phyloP scores from a whole-genome alignment of 257 asterid genomes.

The Striga asiatica region DNA sequence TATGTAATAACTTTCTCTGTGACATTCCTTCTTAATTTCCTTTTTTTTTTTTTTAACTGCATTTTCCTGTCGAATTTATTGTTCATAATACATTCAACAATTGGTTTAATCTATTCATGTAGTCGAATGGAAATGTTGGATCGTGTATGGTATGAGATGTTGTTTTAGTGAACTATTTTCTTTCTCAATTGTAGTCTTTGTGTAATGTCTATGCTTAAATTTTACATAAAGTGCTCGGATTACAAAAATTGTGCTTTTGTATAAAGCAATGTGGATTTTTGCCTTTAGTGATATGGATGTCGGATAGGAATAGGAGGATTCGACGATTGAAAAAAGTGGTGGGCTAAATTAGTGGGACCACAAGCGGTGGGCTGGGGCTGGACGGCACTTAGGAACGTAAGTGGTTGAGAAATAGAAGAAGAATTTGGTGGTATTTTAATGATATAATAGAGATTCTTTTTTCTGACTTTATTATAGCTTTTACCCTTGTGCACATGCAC shows the following conservation, averaged over 20 bases:
- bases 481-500: constrained; percentile 18
- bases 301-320: not conserved
- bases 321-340: not conserved
- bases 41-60: not conserved
- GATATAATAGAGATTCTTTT: constrained; percentile 20
- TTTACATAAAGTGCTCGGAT: not conserved
- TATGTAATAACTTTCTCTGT: not conserved
- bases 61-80: too few species aligned
- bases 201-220: not conserved
- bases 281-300: not conserved
- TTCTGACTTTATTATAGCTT: constrained; percentile 7
- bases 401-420: constrained; percentile 14
- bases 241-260: not conserved
- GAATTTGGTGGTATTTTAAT: too few species aligned
- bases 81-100: constrained; percentile 19
- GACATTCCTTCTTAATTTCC: too few species aligned
- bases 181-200: not conserved
- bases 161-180: not conserved
- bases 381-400: constrained; percentile 15
- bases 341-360: not conserved
- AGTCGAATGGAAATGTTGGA: not conserved
- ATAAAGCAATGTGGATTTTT: too few species aligned
- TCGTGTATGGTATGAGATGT: too few species aligned
- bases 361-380: not conserved
- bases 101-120: not conserved